phyloP scores from a whole-genome alignment of 139 green algal species.

The Ostreobium quekettii region DNA sequence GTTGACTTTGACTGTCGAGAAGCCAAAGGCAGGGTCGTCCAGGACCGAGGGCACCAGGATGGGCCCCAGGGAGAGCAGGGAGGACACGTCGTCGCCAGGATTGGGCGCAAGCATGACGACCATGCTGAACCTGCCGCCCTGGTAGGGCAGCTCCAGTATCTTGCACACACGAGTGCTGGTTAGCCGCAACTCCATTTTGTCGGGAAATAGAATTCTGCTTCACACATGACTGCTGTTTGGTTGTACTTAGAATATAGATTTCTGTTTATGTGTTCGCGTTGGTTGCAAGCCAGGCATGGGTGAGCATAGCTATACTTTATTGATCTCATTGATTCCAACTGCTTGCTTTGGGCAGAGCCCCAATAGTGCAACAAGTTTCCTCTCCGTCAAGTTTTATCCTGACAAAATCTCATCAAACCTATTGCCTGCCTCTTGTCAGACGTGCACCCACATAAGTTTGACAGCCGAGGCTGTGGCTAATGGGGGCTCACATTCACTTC shows the following conservation, averaged over 20 bases:
- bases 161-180: background rate
- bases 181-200: background rate
- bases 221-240: background rate
- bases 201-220: background rate
- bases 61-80: background rate
- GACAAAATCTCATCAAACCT: no score
- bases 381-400: no score
- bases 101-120: background rate
- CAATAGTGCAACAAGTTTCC: no score
- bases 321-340: background rate
- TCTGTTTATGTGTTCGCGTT: background rate
- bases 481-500: background rate
- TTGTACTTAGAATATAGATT: background rate
- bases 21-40: background rate
- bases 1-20: background rate
- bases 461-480: no score
- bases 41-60: background rate
- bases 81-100: no score
- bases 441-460: no score
- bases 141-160: slow-evolving; percentile 2
- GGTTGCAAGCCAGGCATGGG: background rate
- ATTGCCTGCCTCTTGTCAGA: no score
- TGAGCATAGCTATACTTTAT: background rate
- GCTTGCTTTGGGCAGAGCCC: slow-evolving; percentile 7
- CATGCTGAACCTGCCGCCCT: background rate